Conservation (phyloP, 176 grass and related monocot species). For the Metroxylon sagu region DNA sequence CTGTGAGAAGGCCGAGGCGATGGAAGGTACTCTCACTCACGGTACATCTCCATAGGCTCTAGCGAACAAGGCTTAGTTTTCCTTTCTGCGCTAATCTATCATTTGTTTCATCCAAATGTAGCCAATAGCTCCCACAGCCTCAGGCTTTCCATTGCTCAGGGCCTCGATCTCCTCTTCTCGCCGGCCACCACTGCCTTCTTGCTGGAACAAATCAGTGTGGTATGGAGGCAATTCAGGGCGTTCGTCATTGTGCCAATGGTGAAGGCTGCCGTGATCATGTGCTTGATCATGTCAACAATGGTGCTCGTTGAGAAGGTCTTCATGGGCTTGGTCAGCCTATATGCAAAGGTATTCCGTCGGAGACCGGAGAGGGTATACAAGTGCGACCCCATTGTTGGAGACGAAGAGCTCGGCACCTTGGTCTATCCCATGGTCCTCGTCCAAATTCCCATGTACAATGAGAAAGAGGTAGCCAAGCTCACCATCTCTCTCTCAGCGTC, state of each 20-base stretch:
- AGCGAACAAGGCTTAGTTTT: too few relatives aligned
- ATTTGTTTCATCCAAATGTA: too few relatives aligned
- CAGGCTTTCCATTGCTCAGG: too few relatives aligned
- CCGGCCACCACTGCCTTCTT: too few relatives aligned
- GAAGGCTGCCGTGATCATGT: slow-evolving; percentile 2
- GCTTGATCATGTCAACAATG: slow-evolving; percentile 32
- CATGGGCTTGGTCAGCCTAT: slow-evolving; percentile 27
- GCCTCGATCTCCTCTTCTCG: too few relatives aligned
- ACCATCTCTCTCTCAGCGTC: too few relatives aligned
- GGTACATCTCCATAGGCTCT: too few relatives aligned
- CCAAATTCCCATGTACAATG: slow-evolving; percentile 99
- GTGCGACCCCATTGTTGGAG: slow-evolving; percentile 29
- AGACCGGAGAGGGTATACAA: slow-evolving; percentile 30
- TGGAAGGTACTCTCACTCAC: too few relatives aligned
- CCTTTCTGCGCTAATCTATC: too few relatives aligned
- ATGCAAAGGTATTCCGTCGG: slow-evolving; percentile 27
- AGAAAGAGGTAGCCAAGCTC: slow-evolving; percentile 45
- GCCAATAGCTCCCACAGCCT: too few relatives aligned
- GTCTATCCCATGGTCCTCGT: slow-evolving; percentile 74
- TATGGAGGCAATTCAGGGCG: slow-evolving; percentile 13
- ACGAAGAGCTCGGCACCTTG: slow-evolving; percentile 24
- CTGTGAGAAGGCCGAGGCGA: too few relatives aligned
- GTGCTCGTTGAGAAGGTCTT: slow-evolving; percentile 32
- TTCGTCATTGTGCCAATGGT: slow-evolving; percentile 22
- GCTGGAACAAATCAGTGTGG: neutral